phyloP scores from a whole-genome alignment of 257 asterid genomes.

The Capsicum baccatum region DNA sequence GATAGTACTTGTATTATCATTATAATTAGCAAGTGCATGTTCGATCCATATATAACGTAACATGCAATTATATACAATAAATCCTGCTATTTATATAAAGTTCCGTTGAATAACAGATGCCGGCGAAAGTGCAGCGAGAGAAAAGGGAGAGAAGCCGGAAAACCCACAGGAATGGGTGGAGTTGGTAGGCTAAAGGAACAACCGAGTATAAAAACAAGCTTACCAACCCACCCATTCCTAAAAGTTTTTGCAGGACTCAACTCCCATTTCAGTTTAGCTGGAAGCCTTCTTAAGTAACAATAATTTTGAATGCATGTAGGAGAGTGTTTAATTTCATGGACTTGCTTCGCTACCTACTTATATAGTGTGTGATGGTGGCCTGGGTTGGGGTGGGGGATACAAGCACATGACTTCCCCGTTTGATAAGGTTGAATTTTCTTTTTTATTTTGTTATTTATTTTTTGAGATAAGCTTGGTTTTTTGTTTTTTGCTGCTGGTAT shows the following conservation, averaged over 20 bases:
- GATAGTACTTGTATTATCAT: no score
- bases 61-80: no score
- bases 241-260: conserved; percentile 36
- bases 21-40: no score
- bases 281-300: neutral
- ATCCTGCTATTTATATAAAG: neutral
- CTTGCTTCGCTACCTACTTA: neutral
- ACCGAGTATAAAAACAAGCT: neutral
- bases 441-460: neutral
- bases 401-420: neutral
- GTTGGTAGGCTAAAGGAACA: conserved; percentile 43
- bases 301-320: neutral
- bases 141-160: conserved; percentile 38
- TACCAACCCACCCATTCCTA: conserved; percentile 55
- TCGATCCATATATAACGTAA: no score
- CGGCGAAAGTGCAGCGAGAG: neutral
- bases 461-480: neutral
- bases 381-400: neutral
- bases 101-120: neutral
- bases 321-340: neutral
- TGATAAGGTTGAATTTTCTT: neutral
- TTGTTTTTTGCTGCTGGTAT: neutral
- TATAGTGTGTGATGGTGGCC: neutral
- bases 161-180: conserved; percentile 56
- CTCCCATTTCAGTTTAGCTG: conserved; percentile 46